Evolutionary conservation across 2,329 filamentous ascomycete species (phyloP).

Genomic region (Botryosphaeria dothidea): DNA sequence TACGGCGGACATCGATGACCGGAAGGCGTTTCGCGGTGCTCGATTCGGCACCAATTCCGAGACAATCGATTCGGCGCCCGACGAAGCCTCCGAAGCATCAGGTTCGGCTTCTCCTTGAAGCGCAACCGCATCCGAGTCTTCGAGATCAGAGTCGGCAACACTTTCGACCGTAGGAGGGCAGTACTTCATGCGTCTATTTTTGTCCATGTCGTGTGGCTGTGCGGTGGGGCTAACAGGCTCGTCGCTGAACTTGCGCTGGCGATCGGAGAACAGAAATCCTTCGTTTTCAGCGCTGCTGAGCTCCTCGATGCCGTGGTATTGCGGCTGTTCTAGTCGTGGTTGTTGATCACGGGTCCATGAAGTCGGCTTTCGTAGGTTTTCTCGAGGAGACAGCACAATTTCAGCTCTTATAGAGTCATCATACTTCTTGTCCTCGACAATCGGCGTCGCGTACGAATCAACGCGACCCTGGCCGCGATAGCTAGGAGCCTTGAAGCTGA

Average conservation of each 20-base stretch:
- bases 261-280: not conserved
- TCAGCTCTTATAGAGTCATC: not conserved
- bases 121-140: not conserved
- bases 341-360: not conserved
- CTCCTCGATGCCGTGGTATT: not conserved
- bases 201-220: not conserved
- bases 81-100: not conserved
- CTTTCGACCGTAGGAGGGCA: not conserved
- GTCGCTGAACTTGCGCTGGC: not conserved
- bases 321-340: not conserved
- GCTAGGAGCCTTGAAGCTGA: not conserved
- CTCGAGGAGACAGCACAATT: not conserved
- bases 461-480: not conserved
- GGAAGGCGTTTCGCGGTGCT: not conserved
- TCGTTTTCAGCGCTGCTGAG: not conserved
- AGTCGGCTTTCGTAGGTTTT: not conserved
- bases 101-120: not conserved
- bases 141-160: not conserved
- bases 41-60: not conserved
- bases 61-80: constrained; percentile 1
- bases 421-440: not conserved
- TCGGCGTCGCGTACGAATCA: not conserved
- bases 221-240: not conserved
- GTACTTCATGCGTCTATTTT: not conserved
- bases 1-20: not conserved